phyloP scores from a whole-genome alignment of 2,329 filamentous ascomycete species.

The Curvularia sp. region DNA sequence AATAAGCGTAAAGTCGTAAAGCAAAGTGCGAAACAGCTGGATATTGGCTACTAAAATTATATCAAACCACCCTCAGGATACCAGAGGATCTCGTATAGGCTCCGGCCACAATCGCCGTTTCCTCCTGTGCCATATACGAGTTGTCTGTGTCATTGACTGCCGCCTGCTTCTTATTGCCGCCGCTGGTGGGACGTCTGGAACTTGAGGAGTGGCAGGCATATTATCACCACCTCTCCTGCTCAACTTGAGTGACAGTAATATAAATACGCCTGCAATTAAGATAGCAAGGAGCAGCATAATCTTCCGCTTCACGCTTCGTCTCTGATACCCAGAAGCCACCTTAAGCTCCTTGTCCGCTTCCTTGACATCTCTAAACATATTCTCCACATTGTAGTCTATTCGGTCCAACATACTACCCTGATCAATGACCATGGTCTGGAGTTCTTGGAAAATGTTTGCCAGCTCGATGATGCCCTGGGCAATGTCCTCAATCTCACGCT shows the following conservation, averaged over 20 bases:
- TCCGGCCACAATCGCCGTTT: slow-evolving; percentile 45
- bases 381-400: slow-evolving; percentile 87
- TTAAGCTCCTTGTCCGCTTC: slow-evolving; percentile 90
- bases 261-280: slow-evolving; percentile 84
- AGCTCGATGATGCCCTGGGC: slow-evolving; percentile 97
- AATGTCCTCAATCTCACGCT: slow-evolving; percentile 96
- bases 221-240: slow-evolving; percentile 54
- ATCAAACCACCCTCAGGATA: not conserved
- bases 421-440: slow-evolving; percentile 83
- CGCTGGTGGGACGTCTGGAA: slow-evolving; percentile 32
- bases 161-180: slow-evolving; percentile 24
- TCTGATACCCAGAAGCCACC: slow-evolving; percentile 87
- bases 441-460: slow-evolving; percentile 93
- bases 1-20: too few species aligned
- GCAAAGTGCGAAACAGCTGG: slow-evolving; percentile 20
- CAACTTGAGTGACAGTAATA: slow-evolving; percentile 81
- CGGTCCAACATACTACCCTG: slow-evolving; percentile 60
- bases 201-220: slow-evolving; percentile 24
- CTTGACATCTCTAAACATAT: slow-evolving; percentile 92
- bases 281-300: slow-evolving; percentile 88
- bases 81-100: slow-evolving; percentile 19
- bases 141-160: slow-evolving; percentile 26
- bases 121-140: slow-evolving; percentile 44
- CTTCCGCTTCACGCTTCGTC: slow-evolving; percentile 86
- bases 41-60: slow-evolving; percentile 10